Base-by-base conservation (phyloP, 371 early-diverging fungal genomes). In the Apophysomyces variabilis region DNA sequence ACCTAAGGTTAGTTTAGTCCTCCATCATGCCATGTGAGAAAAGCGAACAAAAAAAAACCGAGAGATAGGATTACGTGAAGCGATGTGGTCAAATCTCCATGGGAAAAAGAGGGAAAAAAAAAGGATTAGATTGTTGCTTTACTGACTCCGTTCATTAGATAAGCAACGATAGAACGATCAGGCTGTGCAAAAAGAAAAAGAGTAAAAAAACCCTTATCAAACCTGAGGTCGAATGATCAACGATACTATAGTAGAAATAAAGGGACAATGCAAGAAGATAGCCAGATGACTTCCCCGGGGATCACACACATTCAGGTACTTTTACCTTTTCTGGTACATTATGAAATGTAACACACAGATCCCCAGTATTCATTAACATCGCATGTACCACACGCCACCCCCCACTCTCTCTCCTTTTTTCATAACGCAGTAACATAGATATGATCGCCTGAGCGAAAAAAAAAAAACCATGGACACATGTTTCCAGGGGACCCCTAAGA, bases 351-450 rank as follows among this genome's bases (percentile, higher is more conserved):
- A 50, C 50, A 50, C 50, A 26, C 26, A 26, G 26, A 26, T 21
- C n/a, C 21, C 21, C 50, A 50, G 21, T 50, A 50, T n/a, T 18
- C 50, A 50, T 50, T 50, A 50, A 50, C 21, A 50, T 18, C 50
- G n/a, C 21, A 50, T 50, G 50, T 50, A 26, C 50, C 50, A 50
- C 50, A 50, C 50, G 50, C n/a, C 50, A 26, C 26, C 26, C 26
- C 26, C 26, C 26, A 26, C 0, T 26, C 26, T 26, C 26, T 26
- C 26, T 26, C 26, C 1, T 1, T 26, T 26, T 26, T 26, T 26
- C 26, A 26, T 26, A 26, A 1, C 26, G 26, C 26, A 26, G 26
- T 26, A 26, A 26, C 50, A 32, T n/a, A n/a, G 21, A n/a, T 9
- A 50, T 1, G 50, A 50, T 50, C 50, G 50, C 50, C 50, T 50